Conservation (phyloP, 2,329 filamentous ascomycete species). For the Talaromyces verruculosus region DNA sequence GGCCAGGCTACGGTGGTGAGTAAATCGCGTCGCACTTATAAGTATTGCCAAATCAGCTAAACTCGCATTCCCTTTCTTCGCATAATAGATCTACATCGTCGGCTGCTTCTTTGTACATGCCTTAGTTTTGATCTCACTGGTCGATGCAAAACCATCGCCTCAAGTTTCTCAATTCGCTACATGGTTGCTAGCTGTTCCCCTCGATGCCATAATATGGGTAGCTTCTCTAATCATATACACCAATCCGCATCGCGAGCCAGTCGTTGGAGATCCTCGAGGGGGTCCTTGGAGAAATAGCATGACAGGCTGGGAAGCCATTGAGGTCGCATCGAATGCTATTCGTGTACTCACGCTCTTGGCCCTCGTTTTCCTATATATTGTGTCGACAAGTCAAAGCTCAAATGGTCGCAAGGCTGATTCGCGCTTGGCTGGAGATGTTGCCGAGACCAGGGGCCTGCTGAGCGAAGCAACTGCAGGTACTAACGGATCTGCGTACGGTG, state of each 20-base stretch:
- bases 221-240: conserved; percentile 69
- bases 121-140: conserved; percentile 79
- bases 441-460: conserved; percentile 46
- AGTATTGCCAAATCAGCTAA: neutral
- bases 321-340: conserved; percentile 59
- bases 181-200: conserved; percentile 71
- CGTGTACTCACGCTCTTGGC: conserved; percentile 67
- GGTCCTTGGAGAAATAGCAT: conserved; percentile 43
- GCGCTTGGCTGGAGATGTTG: conserved; percentile 37
- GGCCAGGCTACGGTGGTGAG: conserved; percentile 74
- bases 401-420: conserved; percentile 38
- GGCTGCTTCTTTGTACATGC: conserved; percentile 85
- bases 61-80: neutral
- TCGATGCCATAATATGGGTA: conserved; percentile 71
- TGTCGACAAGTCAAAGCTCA: conserved; percentile 46
- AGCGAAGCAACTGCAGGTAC: conserved; percentile 48
- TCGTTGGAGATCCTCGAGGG: conserved; percentile 50
- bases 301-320: conserved; percentile 44
- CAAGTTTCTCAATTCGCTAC: conserved; percentile 75
- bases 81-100: conserved; percentile 72
- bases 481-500: conserved; percentile 52
- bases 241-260: conserved; percentile 63
- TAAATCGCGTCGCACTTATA: conserved; percentile 18
- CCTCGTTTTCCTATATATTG: conserved; percentile 60
- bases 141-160: conserved; percentile 80